Evolutionary conservation across 495 filamentous ascomycete genomes (phyloP).

Genomic region (Choiromyces venosus): DNA sequence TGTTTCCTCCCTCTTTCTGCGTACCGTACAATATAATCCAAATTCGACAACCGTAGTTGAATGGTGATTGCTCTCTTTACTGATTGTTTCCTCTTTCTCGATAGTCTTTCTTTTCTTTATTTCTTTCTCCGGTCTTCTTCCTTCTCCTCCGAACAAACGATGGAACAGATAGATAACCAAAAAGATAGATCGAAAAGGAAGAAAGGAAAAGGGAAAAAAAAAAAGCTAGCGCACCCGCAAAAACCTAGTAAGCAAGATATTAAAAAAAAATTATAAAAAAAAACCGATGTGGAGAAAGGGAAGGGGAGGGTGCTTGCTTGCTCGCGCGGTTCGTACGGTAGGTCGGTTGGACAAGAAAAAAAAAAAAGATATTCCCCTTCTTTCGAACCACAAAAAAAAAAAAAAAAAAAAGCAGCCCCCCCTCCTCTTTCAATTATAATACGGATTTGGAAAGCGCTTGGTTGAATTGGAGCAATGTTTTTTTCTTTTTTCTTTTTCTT

Average conservation of each 20-base stretch:
- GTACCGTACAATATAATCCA: not conserved
- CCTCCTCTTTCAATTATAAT: constrained; percentile 23
- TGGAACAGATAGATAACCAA: constrained; percentile 30
- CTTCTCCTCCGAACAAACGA: constrained; percentile 18
- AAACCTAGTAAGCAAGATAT: constrained; percentile 6
- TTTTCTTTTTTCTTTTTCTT: constrained; percentile 32
- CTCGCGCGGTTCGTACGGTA: not conserved
- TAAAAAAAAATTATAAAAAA: constrained; percentile 18
- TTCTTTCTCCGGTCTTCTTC: not conserved
- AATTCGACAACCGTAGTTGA: not conserved
- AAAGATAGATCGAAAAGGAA: constrained; percentile 13
- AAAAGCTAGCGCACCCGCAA: constrained; percentile 4
- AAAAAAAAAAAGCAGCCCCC: constrained; percentile 21
- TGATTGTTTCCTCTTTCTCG: constrained; percentile 15
- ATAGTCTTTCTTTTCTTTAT: constrained; percentile 13
- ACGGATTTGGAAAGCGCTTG: constrained; percentile 26
- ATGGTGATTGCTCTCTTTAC: constrained; percentile 8
- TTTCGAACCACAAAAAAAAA: constrained; percentile 20
- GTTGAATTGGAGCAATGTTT: constrained; percentile 32
- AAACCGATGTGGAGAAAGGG: constrained; percentile 10
- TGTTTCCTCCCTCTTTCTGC: not conserved
- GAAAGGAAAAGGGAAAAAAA: constrained; percentile 7
- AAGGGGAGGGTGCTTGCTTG: not conserved
- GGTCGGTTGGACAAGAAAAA: constrained; percentile 2
- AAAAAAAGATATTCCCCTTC: not conserved